Percentiles rank a stretch among this genome's conserved stretches.
Evolutionary conservation across 1,139 yeast genomes (phyloP).

Genomic region (Suhomyces maxii): DNA sequence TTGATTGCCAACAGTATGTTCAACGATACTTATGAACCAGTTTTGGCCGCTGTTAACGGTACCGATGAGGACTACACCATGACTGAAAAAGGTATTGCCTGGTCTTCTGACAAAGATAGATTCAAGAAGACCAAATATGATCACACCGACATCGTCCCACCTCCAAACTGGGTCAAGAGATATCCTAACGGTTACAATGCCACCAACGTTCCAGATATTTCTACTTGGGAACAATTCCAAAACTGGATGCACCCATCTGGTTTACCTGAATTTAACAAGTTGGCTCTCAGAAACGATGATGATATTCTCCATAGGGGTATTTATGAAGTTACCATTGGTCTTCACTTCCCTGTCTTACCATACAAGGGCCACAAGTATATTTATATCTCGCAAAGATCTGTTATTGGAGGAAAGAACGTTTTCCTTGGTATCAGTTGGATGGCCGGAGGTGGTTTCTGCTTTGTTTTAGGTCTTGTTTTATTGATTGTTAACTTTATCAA

Average conservation of each 20-base stretch:
- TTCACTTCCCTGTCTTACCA: slow-evolving; percentile 84
- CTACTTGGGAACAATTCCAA: slow-evolving; percentile 80
- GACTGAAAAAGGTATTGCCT: slow-evolving; percentile 75
- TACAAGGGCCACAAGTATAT: slow-evolving; percentile 82
- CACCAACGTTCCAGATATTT: slow-evolving; percentile 78
- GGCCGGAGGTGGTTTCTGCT: slow-evolving; percentile 89
- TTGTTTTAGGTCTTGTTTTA: slow-evolving; percentile 58
- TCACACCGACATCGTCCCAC: slow-evolving; percentile 79
- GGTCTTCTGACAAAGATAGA: slow-evolving; percentile 78
- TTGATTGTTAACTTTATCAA: slow-evolving; percentile 59
- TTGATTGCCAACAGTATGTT: slow-evolving; percentile 89
- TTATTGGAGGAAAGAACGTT: slow-evolving; percentile 85
- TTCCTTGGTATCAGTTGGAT: slow-evolving; percentile 89
- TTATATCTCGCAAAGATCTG: slow-evolving; percentile 80
- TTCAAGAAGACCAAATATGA: slow-evolving; percentile 78
- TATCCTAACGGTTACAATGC: slow-evolving; percentile 91
- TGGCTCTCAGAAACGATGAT: slow-evolving; percentile 77
- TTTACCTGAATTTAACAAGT: slow-evolving; percentile 78
- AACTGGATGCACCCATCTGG: slow-evolving; percentile 99
- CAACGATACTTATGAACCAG: slow-evolving; percentile 72
- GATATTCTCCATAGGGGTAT: slow-evolving; percentile 61
- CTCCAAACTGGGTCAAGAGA: slow-evolving; percentile 86
- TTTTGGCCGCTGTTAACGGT: slow-evolving; percentile 51
- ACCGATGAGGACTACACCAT: slow-evolving; percentile 53
- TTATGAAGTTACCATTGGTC: slow-evolving; percentile 70